These are phyloP conservation scores for Termitomyces sp. DNA, from an alignment of 768 basidiomycete species.

Conservation along the genomic window DNA sequence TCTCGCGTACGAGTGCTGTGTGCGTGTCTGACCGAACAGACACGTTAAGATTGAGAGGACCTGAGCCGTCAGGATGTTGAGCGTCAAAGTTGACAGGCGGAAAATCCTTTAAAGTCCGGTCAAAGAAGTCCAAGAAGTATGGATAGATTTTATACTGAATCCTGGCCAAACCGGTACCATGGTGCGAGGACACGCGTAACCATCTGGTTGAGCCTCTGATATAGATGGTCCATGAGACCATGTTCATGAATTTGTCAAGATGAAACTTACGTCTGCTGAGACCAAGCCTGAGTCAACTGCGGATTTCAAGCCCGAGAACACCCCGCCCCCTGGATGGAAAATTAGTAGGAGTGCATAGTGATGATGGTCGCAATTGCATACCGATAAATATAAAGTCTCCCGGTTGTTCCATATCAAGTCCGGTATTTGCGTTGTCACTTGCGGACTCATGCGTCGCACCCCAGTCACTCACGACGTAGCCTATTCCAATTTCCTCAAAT, in stretches of 20 bases:
- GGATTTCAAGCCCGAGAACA: conserved; percentile 15
- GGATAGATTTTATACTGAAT: conserved; percentile 23
- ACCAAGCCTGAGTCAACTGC: conserved; percentile 32
- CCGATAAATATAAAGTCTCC: conserved; percentile 44
- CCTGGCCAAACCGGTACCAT: conserved; percentile 44
- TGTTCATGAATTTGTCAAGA: background rate
- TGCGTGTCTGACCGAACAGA: conserved; percentile 38
- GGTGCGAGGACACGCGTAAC: conserved; percentile 37
- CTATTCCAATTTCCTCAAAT: conserved; percentile 15
- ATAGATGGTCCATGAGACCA: background rate
- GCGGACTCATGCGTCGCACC: conserved; percentile 45
- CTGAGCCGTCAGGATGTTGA: conserved; percentile 40
- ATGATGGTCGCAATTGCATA: conserved; percentile 7
- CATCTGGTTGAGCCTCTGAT: conserved; percentile 40
- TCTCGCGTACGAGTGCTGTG: conserved; percentile 50
- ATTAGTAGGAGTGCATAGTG: background rate
- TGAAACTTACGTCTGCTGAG: conserved; percentile 19
- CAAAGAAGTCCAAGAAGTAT: background rate
- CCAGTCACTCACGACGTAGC: conserved; percentile 49
- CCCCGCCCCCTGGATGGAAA: conserved; percentile 28
- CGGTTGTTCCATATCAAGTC: conserved; percentile 48
- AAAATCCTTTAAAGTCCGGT: conserved; percentile 25
- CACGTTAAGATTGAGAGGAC: conserved; percentile 35
- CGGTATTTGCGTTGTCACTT: conserved; percentile 39
- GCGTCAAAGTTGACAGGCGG: conserved; percentile 42